Evolutionary conservation across 108 stramenopile species (phyloP).

Genomic region (Schizochytrium sp.): DNA sequence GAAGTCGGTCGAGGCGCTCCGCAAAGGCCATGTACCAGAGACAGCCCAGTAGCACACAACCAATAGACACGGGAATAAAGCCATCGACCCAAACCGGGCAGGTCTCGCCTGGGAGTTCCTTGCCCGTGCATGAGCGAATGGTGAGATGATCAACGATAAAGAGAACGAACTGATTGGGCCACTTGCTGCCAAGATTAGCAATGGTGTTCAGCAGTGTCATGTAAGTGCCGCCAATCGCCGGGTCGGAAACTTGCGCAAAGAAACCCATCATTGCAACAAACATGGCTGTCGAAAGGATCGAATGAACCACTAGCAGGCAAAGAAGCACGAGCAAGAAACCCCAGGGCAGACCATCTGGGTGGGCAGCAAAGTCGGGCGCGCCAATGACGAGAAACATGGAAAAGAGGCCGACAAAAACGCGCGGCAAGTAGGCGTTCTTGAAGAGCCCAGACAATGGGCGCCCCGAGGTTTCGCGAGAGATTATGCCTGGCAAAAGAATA

Average conservation of each 20-base stretch:
- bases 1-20: neutral
- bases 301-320: constrained; percentile 71
- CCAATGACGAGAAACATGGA: constrained; percentile 66
- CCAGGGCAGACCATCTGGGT: neutral
- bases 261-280: constrained; percentile 98
- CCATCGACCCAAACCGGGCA: neutral
- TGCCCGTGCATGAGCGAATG: neutral
- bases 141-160: neutral
- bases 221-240: constrained; percentile 94
- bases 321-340: constrained; percentile 63
- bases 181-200: constrained; percentile 84
- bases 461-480: neutral
- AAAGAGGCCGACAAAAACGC: constrained; percentile 57
- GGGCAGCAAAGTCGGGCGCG: constrained; percentile 37
- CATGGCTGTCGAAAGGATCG: constrained; percentile 72
- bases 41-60: neutral
- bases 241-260: constrained; percentile 87
- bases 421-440: constrained; percentile 64
- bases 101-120: neutral
- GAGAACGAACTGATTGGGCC: constrained; percentile 75
- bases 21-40: neutral
- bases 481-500: constrained; percentile 60
- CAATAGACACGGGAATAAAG: neutral
- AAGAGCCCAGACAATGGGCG: constrained; percentile 65
- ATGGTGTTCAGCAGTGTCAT: constrained; percentile 98